Conservation (phyloP, 108 stramenopile species). For the Cylindrotheca closterium region DNA sequence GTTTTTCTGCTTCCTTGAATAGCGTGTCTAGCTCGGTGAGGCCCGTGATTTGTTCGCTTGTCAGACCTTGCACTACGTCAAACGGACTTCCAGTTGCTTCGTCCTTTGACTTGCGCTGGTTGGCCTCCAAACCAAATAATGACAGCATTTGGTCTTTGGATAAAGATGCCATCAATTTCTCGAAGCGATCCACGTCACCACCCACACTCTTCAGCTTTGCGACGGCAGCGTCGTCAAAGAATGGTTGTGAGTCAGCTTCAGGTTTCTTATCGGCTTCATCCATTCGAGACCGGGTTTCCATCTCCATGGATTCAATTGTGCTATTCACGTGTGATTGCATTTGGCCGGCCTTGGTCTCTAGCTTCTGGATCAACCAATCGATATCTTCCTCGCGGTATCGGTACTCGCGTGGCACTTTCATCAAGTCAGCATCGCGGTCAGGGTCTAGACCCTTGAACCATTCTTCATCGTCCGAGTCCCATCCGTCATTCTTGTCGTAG, state of each 20-base stretch:
- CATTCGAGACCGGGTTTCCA: conserved; percentile 25
- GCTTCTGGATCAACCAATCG: conserved; percentile 68
- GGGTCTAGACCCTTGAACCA: conserved; percentile 74
- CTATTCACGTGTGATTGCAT: conserved; percentile 31
- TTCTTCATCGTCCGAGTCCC: conserved; percentile 65
- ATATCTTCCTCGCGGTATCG: conserved; percentile 68
- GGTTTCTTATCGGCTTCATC: conserved; percentile 10
- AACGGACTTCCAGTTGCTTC: conserved; percentile 36
- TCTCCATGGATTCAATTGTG: conserved; percentile 23
- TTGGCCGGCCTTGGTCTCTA: conserved; percentile 46
- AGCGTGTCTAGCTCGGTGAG: conserved; percentile 52
- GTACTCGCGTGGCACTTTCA: conserved; percentile 37
- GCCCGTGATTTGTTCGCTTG: conserved; percentile 45
- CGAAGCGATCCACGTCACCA: conserved; percentile 28
- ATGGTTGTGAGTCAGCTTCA: conserved; percentile 1
- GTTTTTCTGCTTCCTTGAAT: conserved; percentile 13
- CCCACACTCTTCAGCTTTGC: conserved; percentile 10
- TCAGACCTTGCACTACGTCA: conserved; percentile 49
- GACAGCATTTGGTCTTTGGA: conserved; percentile 31
- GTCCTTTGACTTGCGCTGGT: not conserved
- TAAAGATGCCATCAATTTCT: conserved; percentile 23
- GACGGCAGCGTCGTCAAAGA: conserved; percentile 19
- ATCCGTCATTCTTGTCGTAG: conserved; percentile 29
- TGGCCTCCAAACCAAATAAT: conserved; percentile 24
- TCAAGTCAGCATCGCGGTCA: conserved; percentile 26